Base-by-base conservation (phyloP, 805 yeast species). In the Sugiyamaella americana region DNA sequence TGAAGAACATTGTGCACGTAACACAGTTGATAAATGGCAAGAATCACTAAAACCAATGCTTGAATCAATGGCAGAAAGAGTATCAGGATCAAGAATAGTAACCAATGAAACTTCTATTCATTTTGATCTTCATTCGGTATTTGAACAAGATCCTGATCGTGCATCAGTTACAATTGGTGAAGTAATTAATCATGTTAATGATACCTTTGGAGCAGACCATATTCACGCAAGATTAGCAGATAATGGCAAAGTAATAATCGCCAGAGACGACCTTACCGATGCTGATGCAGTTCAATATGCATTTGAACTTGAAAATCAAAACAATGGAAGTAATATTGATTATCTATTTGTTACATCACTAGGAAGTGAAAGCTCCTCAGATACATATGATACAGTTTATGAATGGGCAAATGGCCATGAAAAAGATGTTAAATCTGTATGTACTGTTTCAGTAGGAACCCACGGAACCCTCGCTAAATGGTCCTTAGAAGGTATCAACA, bases 131-230 rank as follows among this genome's bases (percentile, higher is more conserved):
- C 88, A 85, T 41, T 73, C 71, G 43, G 79, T 85, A 4, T 40
- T 51, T n/a, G 51, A 43, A 21, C 76, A 75, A 39, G 79, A 76
- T 38, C 68, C 71, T 23, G 87, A 82, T 43, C 76, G 95, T 56
- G 79, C 80, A 44, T 64, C 74, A 24, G 73, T 81, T 40, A 74
- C 82, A 17, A 76, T 87, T 66, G 96, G 97, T 41, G 96, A 88
- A 56, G 75, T 84, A 47, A 80, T 89, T 40, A 81, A 89, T 20
- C 88, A 87, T 62, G 79, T 89, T 47, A 88, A 91, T 64, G 93
- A 83, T 40, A 68, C 82, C 26, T 84, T 78, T 60, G 73, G 75
- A 13, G 76, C 74, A 16, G 74, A 72, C 42, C 78, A 78, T 34
- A 73, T 89, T 16, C 95, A 87, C 64, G 96, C 96, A 1, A 79